Base-by-base conservation (phyloP, 495 filamentous ascomycete species). In the Penicillium nucicola region DNA sequence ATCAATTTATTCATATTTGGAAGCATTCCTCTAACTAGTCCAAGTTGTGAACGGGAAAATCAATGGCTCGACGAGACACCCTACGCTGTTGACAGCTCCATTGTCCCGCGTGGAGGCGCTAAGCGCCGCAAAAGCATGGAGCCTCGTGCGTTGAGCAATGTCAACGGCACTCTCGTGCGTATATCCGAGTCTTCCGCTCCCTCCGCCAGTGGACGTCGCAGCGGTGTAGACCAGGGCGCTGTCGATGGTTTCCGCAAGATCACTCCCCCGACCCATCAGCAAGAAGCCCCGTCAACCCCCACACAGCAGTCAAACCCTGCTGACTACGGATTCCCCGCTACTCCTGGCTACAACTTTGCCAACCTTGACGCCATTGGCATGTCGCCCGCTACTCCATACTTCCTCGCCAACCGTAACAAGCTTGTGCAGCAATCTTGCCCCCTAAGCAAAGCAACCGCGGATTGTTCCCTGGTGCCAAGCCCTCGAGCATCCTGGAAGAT, bases 61-160 rank as follows among this genome's bases (percentile, higher is more conserved):
- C 72, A 82, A 65, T 95, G 84, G 86, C 70, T 88, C 9, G 80
- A 86, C 36, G 86, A 90, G 58, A 62, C 71, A 4, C 70, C 79
- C 3, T 95, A 96, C 62, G 72, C 77, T 18, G 80, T 92, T 15
- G 86, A 91, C 64, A 85, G 83, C 28, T 75, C 82, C 1, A 70
- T 84, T 28, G 71, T 92, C 28, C 89, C 89, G 15, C 85, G 89
- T 2, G 89, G 87, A 7, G 88, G 88, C 14, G 78, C 79, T 35
- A 84, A 89, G 52, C 83, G 90, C 28, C 81, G 89, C 31, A 96
- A 95, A 79, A 90, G 86, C 51, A 96, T 96, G 91, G 89, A 96
- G 67, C 91, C 91, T 2, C 82, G 82, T 52, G 81, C 87, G 2
- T 71, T 96, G 11, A 78, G 83, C 51, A 90, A 90, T 48, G 54